Base-by-base conservation (phyloP, 805 yeast species). In the Wickerhamiella musiphila region DNA sequence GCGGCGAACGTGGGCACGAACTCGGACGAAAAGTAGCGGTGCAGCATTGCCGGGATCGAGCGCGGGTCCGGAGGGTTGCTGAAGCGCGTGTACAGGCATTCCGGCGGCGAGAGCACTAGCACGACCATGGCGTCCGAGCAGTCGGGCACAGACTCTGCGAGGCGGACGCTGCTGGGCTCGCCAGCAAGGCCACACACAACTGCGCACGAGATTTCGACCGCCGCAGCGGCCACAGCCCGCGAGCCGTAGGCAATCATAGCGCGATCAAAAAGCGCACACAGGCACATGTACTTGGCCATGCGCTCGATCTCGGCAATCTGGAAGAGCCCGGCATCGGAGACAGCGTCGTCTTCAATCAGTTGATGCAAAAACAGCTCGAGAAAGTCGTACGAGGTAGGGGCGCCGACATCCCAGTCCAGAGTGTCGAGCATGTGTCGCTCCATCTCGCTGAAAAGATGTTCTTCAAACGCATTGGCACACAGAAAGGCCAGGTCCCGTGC, bases 341-440 rank as follows among this genome's bases (percentile, higher is more conserved):
- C n/a, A n/a, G n/a, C n/a, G n/a, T n/a, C n/a, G n/a, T n/a, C n/a
- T 12, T 19, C 29, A 26, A 31, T 21, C n/a, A 36, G 34, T 27
- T 34, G 28, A 18, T 25, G 26, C 29, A 29, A 30, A 18, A 29
- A 26, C 2, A 37, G 28, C 23, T 55, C 57, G 29, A 60, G 44
- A 37, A 49, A 73, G 38, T 66, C 65, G 32, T 58, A 60, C 27
- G 64, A 47, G 40, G 66, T 64, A 2, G 92, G 81, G 41, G 72
- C 79, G 29, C 66, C 66, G 33, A 81, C 57, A 22, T 61, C 61
- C 93, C 81, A 81, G 41, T 68, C 73, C 46, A 83, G 64, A 4
- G 78, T 78, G 40, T 66, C 62, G 48, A 74, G 60, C 35, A 75
- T 70, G 47, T 78, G 86, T 44, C 68, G 59, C 53, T 78, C 92